Percentiles rank a stretch among this genome's conserved stretches.
Conservation (phyloP, 352 stramenopile species). For the Phytophthora boehmeriae region DNA sequence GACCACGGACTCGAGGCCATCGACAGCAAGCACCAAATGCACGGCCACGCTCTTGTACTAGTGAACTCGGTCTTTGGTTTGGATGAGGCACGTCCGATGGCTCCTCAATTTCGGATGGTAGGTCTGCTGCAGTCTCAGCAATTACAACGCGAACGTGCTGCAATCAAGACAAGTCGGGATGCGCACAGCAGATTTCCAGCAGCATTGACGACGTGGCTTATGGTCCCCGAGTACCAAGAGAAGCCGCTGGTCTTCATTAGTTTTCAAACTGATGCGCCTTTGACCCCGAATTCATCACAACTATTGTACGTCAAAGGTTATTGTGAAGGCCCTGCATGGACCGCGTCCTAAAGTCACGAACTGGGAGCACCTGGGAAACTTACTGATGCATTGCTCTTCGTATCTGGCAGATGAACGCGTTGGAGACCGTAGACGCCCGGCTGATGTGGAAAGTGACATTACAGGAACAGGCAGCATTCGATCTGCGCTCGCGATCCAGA, state of each 20-base stretch:
- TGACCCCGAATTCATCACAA: slow-evolving; percentile 63
- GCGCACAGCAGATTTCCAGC: slow-evolving; percentile 38
- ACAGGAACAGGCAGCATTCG: slow-evolving; percentile 62
- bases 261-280: slow-evolving; percentile 51
- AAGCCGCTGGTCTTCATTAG: slow-evolving; percentile 66
- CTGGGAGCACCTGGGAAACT: too few species aligned
- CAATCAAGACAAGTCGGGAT: slow-evolving; percentile 13
- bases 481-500: slow-evolving; percentile 48
- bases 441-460: slow-evolving; percentile 68
- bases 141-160: slow-evolving; percentile 26
- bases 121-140: slow-evolving; percentile 54
- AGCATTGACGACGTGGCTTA: slow-evolving; percentile 45
- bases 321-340: slow-evolving; percentile 1
- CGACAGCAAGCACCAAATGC: slow-evolving; percentile 57
- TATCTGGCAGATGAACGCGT: slow-evolving; percentile 48
- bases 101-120: slow-evolving; percentile 82
- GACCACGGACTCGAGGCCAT: slow-evolving; percentile 59
- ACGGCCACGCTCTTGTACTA: slow-evolving; percentile 69
- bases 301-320: slow-evolving; percentile 43
- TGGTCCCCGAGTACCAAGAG: slow-evolving; percentile 23
- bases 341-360: too few species aligned
- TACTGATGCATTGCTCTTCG: slow-evolving; percentile 12
- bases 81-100: slow-evolving; percentile 75
- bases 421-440: slow-evolving; percentile 56
- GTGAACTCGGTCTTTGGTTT: slow-evolving; percentile 86